Base-by-base conservation (phyloP, 257 asterid species). In the Scutellaria galericulata region DNA sequence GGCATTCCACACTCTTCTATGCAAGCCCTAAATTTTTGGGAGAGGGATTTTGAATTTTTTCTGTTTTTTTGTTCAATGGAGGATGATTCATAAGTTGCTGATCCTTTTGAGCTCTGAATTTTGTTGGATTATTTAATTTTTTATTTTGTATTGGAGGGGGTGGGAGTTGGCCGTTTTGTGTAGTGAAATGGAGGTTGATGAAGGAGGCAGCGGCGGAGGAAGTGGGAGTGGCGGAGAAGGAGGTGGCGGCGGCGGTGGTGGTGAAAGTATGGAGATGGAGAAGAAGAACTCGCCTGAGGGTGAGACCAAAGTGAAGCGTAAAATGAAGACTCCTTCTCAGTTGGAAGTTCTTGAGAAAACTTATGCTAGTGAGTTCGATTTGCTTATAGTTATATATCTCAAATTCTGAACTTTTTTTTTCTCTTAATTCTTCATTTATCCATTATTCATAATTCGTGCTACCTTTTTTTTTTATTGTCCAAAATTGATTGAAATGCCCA, bases 261-360 rank as follows among this genome's bases (percentile, higher is more conserved):
- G 78, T 14, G 77, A 5, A 39, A 78, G 70, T 63, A 80, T 71
- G 74, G 93, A 69, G 74, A 60, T 56, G 66, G 86, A 78, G 81
- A 83, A 79, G 80, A 84, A 80, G 85, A 76, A 71, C 73, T 20
- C 66, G 61, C 72, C 82, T 6, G 94, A 76, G 60, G 89, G 85
- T 40, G 96, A 87, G 76, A 79, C 86, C 27, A 89, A 74, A 79
- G 87, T 79, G 51, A 93, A 90, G 84, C 87, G 97, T 74, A 86
- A 85, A 81, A 90, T 90, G 96, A 93, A 90, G 86, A 93, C 98
- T 59, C 88, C 97, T 74, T 81, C 87, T 54, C 97, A 90, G 88
- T 80, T 88, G 83, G 93, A 93, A 79, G 73, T 84, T 73, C 97
- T 93, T 13, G 97, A 93, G 77, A 87, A 83, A 74, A 85, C 95